Base-by-base conservation (phyloP, 169 alveolate species). In the Cryptosporidium bovis region DNA sequence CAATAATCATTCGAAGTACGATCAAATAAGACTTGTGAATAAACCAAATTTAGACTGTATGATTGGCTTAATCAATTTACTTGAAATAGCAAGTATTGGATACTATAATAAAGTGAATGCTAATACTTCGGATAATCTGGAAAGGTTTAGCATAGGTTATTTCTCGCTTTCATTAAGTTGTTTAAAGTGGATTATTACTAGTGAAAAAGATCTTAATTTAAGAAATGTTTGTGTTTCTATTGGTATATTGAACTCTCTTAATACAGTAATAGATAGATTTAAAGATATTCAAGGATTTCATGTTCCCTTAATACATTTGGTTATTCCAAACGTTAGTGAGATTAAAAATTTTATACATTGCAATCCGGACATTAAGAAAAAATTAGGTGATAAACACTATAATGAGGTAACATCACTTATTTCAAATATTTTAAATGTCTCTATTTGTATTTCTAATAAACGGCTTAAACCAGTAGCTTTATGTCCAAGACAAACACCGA, bases 71-170 rank as follows among this genome's bases (percentile, higher is more conserved):
- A 77, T 77, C 16, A 20, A 53, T 62, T 33, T 77, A 20, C 55
- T 77, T 51, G 87, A 77, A 13, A 77, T 62, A 27, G 65, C 69
- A 3, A 60, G 87, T 31, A 77, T 77, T 58, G 87, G 87, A 13
- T 77, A 77, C 64, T 34, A 13, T 3, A 44, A 77, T 56, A 69
- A 31, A 13, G 33, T 24, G 12, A 29, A 46, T 5, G 3, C 18
- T 10, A n/a, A 34, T 51, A 16, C 27, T 31, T 15, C 77, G 40
- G 87, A 77, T 1, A 29, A 29, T 16, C 29, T 46, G 16, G 71
- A 29, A 18, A 77, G 71, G 56, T 77, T 60, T 40, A 77, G 87
- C 64, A 36, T 50, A 16, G 87, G 87, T 1, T 77, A 60, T 60
- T 77, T 77, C 40, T 24, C 77, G 8, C 36, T 77, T 24, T 77